These are phyloP conservation scores for Cladophialophora immunda DNA, from an alignment of 2,329 filamentous ascomycete species.

Conservation along the genomic window DNA sequence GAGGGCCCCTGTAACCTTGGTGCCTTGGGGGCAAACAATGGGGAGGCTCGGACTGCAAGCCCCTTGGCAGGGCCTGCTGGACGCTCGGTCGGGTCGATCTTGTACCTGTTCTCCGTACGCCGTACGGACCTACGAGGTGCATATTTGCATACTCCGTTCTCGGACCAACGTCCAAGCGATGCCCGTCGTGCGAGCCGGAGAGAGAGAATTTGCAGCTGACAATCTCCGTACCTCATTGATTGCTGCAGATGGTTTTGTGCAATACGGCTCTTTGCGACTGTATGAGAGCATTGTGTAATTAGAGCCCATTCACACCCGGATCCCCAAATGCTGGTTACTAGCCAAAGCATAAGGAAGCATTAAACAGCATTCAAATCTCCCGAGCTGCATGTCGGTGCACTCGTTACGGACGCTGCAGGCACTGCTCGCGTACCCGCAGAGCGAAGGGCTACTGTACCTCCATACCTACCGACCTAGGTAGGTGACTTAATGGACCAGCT, in stretches of 20 bases:
- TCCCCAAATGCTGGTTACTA: not conserved
- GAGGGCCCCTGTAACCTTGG: not conserved
- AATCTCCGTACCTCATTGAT: too few species aligned
- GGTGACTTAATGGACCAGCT: too few species aligned
- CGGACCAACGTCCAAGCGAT: not conserved
- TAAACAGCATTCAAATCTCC: not conserved
- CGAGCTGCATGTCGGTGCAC: not conserved
- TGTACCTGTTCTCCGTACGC: not conserved
- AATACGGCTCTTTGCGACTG: too few species aligned
- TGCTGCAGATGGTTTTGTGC: too few species aligned
- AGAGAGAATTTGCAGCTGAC: too few species aligned
- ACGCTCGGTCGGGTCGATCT: not conserved
- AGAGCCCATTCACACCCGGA: too few species aligned
- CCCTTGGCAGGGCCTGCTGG: not conserved
- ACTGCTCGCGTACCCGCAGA: not conserved
- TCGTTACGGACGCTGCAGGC: not conserved
- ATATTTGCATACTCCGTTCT: not conserved
- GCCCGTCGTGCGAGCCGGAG: not conserved
- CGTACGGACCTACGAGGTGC: not conserved
- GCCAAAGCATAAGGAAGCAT: not conserved
- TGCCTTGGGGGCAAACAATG: not conserved
- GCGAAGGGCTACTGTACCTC: not conserved
- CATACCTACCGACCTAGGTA: too few species aligned
- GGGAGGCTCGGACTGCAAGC: not conserved
- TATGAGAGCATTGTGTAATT: too few species aligned